phyloP scores from a whole-genome alignment of 2,329 filamentous ascomycete genomes.

The Biscogniauxia mediterranea region DNA sequence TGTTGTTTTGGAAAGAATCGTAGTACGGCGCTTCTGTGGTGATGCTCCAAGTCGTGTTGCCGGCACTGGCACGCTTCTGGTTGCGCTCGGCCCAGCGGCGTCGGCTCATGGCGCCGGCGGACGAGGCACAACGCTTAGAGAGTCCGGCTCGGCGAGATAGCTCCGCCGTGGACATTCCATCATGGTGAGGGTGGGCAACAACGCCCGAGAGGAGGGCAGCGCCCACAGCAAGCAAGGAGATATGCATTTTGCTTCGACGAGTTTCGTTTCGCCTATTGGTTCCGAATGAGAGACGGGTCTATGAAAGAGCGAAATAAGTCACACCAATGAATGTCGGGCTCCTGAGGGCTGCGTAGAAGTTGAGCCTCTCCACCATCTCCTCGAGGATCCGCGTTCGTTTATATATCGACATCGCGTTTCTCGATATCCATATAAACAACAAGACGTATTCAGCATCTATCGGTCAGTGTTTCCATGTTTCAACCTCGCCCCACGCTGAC shows the following conservation, averaged over 20 bases:
- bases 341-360: background rate
- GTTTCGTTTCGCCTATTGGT: background rate
- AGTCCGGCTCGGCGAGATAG: conserved; percentile 18
- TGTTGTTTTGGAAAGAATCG: conserved; percentile 19
- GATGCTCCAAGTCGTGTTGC: conserved; percentile 22
- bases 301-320: background rate
- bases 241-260: background rate
- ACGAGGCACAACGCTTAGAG: conserved; percentile 24
- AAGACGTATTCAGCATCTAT: background rate
- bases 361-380: background rate
- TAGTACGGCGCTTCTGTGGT: conserved; percentile 21
- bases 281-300: background rate
- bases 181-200: conserved; percentile 12
- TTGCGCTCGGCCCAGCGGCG: conserved; percentile 19
- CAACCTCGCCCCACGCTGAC: background rate
- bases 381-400: background rate
- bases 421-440: background rate
- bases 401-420: background rate
- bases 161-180: conserved; percentile 16
- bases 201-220: conserved; percentile 13
- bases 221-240: conserved; percentile 16
- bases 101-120: conserved; percentile 22
- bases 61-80: conserved; percentile 14
- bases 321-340: background rate
- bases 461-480: background rate